Evolutionary conservation across 768 basidiomycete genomes (phyloP).

Genomic region (Naganishia randhawae): DNA sequence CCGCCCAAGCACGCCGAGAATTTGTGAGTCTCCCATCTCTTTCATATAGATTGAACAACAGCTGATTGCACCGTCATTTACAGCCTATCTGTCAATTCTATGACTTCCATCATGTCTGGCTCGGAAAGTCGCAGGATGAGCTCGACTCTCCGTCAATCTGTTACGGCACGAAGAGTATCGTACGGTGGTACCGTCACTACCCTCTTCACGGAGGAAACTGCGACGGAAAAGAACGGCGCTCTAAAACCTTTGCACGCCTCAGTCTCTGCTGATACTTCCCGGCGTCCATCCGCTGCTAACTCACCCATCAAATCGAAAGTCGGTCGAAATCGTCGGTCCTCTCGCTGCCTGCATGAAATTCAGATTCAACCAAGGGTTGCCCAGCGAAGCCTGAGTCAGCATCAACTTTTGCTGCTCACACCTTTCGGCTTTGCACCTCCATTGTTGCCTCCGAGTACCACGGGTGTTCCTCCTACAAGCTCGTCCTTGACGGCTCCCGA

Average conservation of each 20-base stretch:
- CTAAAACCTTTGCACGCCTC: no score
- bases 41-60: background rate
- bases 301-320: background rate
- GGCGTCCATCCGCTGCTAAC: background rate
- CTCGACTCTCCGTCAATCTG: conserved; percentile 8
- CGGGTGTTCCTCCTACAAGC: background rate
- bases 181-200: conserved; percentile 5
- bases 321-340: conserved; percentile 3
- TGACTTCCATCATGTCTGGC: background rate
- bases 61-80: background rate
- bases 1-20: conserved; percentile 2
- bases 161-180: conserved; percentile 4
- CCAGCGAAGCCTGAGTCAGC: conserved; percentile 17
- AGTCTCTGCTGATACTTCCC: background rate
- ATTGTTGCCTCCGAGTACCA: background rate
- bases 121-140: conserved; percentile 3
- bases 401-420: conserved; percentile 25
- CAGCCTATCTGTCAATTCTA: background rate
- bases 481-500: no score
- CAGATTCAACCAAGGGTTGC: background rate
- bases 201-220: conserved; percentile 1
- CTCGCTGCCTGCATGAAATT: conserved; percentile 11
- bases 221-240: background rate
- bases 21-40: background rate
- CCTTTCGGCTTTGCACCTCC: conserved; percentile 21